Base-by-base conservation (phyloP, 1,139 yeast species). In the Kodamaea fungicola region DNA sequence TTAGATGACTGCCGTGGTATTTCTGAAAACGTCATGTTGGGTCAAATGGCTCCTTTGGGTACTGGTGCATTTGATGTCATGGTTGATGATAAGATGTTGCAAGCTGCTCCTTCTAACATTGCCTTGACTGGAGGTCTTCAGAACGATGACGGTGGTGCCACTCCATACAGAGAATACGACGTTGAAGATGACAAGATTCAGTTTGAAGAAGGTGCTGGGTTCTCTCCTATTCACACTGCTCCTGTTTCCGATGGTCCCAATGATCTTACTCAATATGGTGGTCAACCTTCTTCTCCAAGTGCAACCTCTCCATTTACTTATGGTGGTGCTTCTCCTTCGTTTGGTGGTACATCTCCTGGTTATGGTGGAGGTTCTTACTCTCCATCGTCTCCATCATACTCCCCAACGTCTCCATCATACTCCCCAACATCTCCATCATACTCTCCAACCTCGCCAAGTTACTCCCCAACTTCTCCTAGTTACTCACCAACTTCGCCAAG, bases 21-120 rank as follows among this genome's bases (percentile, higher is more conserved):
- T 45, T 92, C 98, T 32, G 97, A 94, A 62, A 94, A 92, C 59
- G 96, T 94, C 42, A 87, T 94, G 75, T 78, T 94, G 57, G 99
- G 99, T 37, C 98, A 94, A 73, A 79, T 92, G 78, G 97, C 98
- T 16, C 98, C 98, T 42, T 78, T 94, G 53, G 99, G 99, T 62
- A 94, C 99, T 3, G 99, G 99, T 57, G 84, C 96, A 2, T 94
- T 94, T 58, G 98, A 92, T 60, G 94, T 94, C 33, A 83, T 87
- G 81, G 82, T 94, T 47, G 96, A 94, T 60, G 97, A 94, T 53
- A 81, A 82, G 55, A 80, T 89, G 74, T 75, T 94, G 59, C 82
- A 83, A 47, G 62, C 75, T 37, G 73, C 85, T 36, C 83, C 86
- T 34, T 69, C 76, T 13, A 80, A 76, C 40, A 66, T 71, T 42